These are phyloP conservation scores for Collybiopsis confluens DNA, from an alignment of 768 basidiomycete species.

Conservation along the genomic window DNA sequence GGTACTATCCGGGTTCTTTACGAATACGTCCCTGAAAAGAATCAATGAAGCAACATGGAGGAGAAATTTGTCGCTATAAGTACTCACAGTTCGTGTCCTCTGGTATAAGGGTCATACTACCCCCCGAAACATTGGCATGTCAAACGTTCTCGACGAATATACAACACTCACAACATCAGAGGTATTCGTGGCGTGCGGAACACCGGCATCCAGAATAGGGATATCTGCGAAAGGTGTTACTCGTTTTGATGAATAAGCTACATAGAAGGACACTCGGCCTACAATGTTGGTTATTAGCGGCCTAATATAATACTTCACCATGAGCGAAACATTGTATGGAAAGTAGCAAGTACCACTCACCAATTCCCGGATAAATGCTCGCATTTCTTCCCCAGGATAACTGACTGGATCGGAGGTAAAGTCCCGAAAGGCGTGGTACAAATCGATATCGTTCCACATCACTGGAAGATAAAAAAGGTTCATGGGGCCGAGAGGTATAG, in stretches of 20 bases:
- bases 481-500: not conserved
- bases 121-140: not conserved
- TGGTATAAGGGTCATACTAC: constrained; percentile 65
- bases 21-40: constrained; percentile 51
- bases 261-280: constrained; percentile 11
- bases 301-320: constrained; percentile 19
- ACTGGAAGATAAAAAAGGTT: constrained; percentile 29
- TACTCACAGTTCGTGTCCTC: constrained; percentile 56
- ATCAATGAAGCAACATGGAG: not conserved
- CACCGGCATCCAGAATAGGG: constrained; percentile 68
- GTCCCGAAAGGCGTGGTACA: constrained; percentile 65
- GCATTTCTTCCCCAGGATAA: constrained; percentile 53
- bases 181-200: constrained; percentile 51
- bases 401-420: constrained; percentile 65
- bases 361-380: constrained; percentile 49
- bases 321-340: not conserved
- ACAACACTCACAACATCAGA: constrained; percentile 53
- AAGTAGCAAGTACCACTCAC: constrained; percentile 29
- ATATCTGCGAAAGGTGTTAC: constrained; percentile 50
- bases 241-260: too few relatives aligned
- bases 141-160: not conserved
- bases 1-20: constrained; percentile 72
- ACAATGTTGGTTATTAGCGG: constrained; percentile 46
- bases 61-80: not conserved
- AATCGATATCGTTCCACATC: constrained; percentile 78